Percentiles rank a stretch among this genome's conserved stretches.
Evolutionary conservation across 2,329 filamentous ascomycete genomes (phyloP).

Genomic region (Cordyceps tenuipes): DNA sequence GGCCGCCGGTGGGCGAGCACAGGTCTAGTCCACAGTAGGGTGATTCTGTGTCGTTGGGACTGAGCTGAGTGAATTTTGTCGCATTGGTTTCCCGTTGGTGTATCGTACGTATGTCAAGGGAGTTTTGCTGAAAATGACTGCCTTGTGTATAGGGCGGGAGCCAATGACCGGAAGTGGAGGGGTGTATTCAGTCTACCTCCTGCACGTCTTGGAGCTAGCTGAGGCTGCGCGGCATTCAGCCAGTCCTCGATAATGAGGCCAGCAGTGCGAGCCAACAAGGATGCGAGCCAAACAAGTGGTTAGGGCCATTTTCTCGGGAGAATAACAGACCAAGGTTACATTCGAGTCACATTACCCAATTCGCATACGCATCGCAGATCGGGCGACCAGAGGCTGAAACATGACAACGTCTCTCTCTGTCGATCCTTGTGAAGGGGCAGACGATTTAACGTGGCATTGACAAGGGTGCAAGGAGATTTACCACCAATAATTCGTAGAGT

Average conservation of each 20-base stretch:
- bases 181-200: background rate
- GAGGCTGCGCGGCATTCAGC: background rate
- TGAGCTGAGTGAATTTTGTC: too few relatives aligned
- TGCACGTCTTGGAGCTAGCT: background rate
- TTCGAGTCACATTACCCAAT: background rate
- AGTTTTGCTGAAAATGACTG: too few relatives aligned
- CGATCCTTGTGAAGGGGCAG: background rate
- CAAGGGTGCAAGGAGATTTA: background rate
- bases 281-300: background rate
- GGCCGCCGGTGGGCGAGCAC: too few relatives aligned
- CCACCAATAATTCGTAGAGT: background rate
- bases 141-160: too few relatives aligned
- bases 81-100: too few relatives aligned
- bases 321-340: background rate
- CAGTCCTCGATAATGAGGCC: background rate
- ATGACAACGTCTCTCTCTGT: background rate
- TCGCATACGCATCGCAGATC: background rate
- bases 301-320: background rate
- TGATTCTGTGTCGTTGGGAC: too few relatives aligned
- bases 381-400: background rate
- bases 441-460: background rate
- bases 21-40: too few relatives aligned
- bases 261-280: conserved; percentile 2
- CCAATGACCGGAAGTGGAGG: background rate
- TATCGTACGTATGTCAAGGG: too few relatives aligned